These are phyloP conservation scores for Sporisorium iseilematis-ciliati DNA, from an alignment of 1,284 basidiomycete genomes.

Conservation along the genomic window DNA sequence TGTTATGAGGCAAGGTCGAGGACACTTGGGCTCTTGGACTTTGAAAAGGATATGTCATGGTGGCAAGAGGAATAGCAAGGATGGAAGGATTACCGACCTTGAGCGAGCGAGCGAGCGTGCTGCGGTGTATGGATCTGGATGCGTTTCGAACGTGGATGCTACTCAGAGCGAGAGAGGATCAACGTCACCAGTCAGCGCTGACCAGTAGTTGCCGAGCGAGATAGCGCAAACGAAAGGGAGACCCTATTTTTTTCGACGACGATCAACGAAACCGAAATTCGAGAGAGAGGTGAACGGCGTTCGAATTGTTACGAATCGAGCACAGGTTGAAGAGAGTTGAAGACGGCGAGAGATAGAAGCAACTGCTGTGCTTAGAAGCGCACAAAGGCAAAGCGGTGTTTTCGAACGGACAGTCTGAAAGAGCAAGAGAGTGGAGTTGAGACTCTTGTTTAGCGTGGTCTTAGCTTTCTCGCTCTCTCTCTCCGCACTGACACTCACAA, in stretches of 20 bases:
- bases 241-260: not conserved
- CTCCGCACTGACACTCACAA: too few relatives aligned
- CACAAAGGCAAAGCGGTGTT: too few relatives aligned
- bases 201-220: slow-evolving; percentile 11
- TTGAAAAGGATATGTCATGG: slow-evolving; percentile 52
- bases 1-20: slow-evolving; percentile 18
- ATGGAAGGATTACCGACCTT: slow-evolving; percentile 3
- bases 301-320: not conserved
- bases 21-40: slow-evolving; percentile 35
- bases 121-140: not conserved
- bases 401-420: too few relatives aligned
- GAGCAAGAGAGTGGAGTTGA: too few relatives aligned
- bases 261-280: not conserved
- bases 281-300: not conserved
- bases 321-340: not conserved
- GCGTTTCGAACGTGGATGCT: not conserved
- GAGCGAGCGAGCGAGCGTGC: too few relatives aligned
- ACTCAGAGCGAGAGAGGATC: not conserved
- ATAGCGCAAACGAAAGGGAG: slow-evolving; percentile 7
- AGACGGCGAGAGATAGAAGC: too few relatives aligned
- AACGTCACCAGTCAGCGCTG: slow-evolving; percentile 2
- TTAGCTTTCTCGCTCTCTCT: too few relatives aligned
- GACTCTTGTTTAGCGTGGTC: too few relatives aligned
- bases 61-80: slow-evolving; percentile 7
- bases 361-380: too few relatives aligned